These are phyloP conservation scores for Knufia petricola DNA, from an alignment of 2,329 filamentous ascomycete genomes.

Conservation along the genomic window DNA sequence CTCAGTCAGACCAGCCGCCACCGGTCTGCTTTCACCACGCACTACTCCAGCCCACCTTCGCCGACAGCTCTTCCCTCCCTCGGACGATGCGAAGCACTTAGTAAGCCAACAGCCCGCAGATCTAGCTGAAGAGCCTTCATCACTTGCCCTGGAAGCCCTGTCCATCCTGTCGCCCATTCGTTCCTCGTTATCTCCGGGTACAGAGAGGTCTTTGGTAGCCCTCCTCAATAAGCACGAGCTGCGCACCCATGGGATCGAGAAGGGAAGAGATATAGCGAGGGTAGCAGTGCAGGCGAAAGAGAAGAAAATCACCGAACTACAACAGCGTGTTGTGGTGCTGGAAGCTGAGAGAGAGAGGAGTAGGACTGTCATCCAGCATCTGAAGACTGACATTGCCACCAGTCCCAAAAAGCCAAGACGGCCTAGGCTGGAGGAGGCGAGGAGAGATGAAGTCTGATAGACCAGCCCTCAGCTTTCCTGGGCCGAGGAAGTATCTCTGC, in stretches of 20 bases:
- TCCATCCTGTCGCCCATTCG: slow-evolving; percentile 28
- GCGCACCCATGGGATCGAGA: slow-evolving; percentile 50
- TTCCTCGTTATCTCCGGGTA: slow-evolving; percentile 25
- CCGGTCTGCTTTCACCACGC: slow-evolving; percentile 15
- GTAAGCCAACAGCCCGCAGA: background rate
- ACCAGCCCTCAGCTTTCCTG: too few relatives aligned
- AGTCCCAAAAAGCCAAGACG: slow-evolving; percentile 16
- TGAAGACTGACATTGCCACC: slow-evolving; percentile 26
- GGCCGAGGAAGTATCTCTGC: too few relatives aligned
- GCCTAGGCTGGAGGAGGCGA: background rate
- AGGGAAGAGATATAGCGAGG: slow-evolving; percentile 58
- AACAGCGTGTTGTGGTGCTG: slow-evolving; percentile 52
- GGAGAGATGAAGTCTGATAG: too few relatives aligned
- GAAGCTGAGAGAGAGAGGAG: slow-evolving; percentile 48
- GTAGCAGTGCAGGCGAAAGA: slow-evolving; percentile 55
- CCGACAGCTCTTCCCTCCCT: slow-evolving; percentile 1
- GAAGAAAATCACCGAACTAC: slow-evolving; percentile 54
- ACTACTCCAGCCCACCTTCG: slow-evolving; percentile 6
- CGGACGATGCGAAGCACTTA: background rate
- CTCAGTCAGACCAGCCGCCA: slow-evolving; percentile 10
- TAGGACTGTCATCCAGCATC: slow-evolving; percentile 34
- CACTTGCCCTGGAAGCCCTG: slow-evolving; percentile 25
- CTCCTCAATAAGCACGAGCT: slow-evolving; percentile 49
- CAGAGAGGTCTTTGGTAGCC: slow-evolving; percentile 29
- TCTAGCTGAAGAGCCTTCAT: slow-evolving; percentile 26